Conservation (phyloP, 1,284 basidiomycete species). For the Caloboletus inedulis region DNA sequence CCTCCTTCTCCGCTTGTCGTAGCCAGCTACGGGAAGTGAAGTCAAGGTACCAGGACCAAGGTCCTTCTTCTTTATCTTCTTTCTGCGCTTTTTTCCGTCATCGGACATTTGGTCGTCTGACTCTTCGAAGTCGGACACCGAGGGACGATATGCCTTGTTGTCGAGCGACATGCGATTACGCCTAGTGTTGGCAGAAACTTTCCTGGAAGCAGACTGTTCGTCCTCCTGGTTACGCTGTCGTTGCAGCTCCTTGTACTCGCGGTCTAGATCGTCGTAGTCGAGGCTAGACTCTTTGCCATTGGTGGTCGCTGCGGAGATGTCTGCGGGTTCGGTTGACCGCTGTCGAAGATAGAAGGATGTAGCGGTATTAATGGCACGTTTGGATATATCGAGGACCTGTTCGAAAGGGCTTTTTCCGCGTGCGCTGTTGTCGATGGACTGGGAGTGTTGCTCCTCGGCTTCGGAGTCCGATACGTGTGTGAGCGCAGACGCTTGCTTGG, state of each 20-base stretch:
- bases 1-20: conserved; percentile 53
- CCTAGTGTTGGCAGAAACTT: conserved; percentile 36
- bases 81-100: conserved; percentile 50
- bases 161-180: conserved; percentile 66
- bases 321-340: conserved; percentile 51
- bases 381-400: conserved; percentile 51
- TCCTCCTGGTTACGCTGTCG: conserved; percentile 35
- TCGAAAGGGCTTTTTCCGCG: conserved; percentile 66
- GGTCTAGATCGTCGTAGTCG: conserved; percentile 74
- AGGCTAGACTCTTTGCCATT: conserved; percentile 60
- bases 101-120: conserved; percentile 58
- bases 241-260: conserved; percentile 42
- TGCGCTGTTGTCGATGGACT: conserved; percentile 18
- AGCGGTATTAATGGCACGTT: conserved; percentile 47
- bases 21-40: conserved; percentile 60
- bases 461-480: conserved; percentile 62
- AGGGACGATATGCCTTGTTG: conserved; percentile 75
- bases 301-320: conserved; percentile 28
- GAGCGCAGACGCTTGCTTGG: conserved; percentile 48
- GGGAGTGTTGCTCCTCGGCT: conserved; percentile 44
- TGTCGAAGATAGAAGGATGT: conserved; percentile 58
- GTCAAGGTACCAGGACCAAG: conserved; percentile 54
- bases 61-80: conserved; percentile 56
- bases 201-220: conserved; percentile 34
- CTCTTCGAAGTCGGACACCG: conserved; percentile 56